Conservation (phyloP, 2,329 filamentous ascomycete species). For the Venturia asperata region DNA sequence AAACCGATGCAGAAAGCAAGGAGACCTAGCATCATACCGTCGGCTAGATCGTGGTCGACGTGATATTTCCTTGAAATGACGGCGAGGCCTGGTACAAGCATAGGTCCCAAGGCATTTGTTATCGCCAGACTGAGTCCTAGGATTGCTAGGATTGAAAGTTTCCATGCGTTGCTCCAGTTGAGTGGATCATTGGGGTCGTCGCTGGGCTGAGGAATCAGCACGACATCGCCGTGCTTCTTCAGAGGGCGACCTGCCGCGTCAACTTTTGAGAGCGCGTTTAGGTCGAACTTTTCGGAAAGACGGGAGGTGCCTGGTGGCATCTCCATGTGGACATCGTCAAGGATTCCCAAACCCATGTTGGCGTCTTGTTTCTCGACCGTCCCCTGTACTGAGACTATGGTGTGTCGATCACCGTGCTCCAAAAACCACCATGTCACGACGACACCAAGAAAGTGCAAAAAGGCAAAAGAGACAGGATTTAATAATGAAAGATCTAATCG, state of each 20-base stretch:
- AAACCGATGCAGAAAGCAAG: slow-evolving; percentile 35
- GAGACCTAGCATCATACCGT: slow-evolving; percentile 37
- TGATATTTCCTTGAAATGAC: slow-evolving; percentile 33
- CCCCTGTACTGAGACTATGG: not conserved
- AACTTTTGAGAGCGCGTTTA: not conserved
- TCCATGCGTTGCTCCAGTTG: slow-evolving; percentile 33
- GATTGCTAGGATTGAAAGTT: slow-evolving; percentile 18
- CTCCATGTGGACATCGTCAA: slow-evolving; percentile 17
- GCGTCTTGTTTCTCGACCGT: not conserved
- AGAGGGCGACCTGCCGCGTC: slow-evolving; percentile 2
- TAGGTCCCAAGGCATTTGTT: slow-evolving; percentile 33
- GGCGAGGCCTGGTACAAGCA: slow-evolving; percentile 46
- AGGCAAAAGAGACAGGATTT: not conserved
- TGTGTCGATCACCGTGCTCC: not conserved
- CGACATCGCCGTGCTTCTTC: slow-evolving; percentile 24
- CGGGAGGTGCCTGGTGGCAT: slow-evolving; percentile 10
- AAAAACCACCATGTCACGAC: not conserved
- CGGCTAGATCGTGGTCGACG: slow-evolving; percentile 42
- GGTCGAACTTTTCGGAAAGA: not conserved
- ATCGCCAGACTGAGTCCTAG: slow-evolving; percentile 13
- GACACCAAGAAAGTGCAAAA: not conserved
- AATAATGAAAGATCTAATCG: not conserved
- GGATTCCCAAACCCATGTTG: slow-evolving; percentile 14
- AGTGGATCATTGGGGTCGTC: slow-evolving; percentile 42
- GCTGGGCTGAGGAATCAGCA: slow-evolving; percentile 35